Evolutionary conservation across 2,329 filamentous ascomycete species (phyloP).

Genomic region (Epichloe bromicola): DNA sequence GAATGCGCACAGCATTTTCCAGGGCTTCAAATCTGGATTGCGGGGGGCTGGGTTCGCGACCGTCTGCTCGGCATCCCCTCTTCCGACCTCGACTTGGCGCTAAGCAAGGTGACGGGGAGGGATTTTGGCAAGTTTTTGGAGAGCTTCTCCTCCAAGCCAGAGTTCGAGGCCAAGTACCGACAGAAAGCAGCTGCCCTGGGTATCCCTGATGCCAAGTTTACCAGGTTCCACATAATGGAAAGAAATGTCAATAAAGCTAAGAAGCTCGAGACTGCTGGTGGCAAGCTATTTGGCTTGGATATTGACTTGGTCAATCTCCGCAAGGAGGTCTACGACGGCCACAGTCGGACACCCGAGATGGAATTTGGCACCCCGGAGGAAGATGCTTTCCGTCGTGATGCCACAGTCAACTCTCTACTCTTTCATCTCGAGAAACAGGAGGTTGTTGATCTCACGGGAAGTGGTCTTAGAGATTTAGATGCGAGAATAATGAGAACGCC

Average conservation of each 20-base stretch:
- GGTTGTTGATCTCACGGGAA: constrained; percentile 8
- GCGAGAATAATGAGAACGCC: constrained; percentile 9
- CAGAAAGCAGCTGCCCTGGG: constrained; percentile 4
- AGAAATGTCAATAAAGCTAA: constrained; percentile 8
- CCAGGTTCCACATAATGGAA: constrained; percentile 6
- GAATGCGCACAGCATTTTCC: constrained; percentile 7
- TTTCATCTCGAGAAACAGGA: constrained; percentile 8
- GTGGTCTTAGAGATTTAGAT: constrained; percentile 5
- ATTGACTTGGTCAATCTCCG: constrained; percentile 11
- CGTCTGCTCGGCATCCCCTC: constrained; percentile 9
- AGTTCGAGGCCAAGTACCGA: constrained; percentile 1
- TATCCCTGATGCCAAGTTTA: constrained; percentile 1
- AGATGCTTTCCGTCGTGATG: constrained; percentile 9
- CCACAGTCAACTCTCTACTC: constrained; percentile 9
- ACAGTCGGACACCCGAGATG: constrained; percentile 9
- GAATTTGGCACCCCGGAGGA: constrained; percentile 10
- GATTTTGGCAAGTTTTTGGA: constrained; percentile 7
- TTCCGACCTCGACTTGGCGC: constrained; percentile 8
- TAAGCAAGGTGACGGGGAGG: constrained; percentile 8
- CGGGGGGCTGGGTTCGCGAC: constrained; percentile 11
- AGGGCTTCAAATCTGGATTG: constrained; percentile 9
- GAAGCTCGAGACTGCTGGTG: constrained; percentile 9
- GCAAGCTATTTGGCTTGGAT: constrained; percentile 9
- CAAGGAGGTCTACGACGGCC: constrained; percentile 9
- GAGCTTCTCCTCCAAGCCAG: constrained; percentile 2